A percentile compares a stretch with the other conserved stretches of the same genome.
phyloP scores from a whole-genome alignment of 2,329 filamentous ascomycete species.

The Biscogniauxia mediterranea region DNA sequence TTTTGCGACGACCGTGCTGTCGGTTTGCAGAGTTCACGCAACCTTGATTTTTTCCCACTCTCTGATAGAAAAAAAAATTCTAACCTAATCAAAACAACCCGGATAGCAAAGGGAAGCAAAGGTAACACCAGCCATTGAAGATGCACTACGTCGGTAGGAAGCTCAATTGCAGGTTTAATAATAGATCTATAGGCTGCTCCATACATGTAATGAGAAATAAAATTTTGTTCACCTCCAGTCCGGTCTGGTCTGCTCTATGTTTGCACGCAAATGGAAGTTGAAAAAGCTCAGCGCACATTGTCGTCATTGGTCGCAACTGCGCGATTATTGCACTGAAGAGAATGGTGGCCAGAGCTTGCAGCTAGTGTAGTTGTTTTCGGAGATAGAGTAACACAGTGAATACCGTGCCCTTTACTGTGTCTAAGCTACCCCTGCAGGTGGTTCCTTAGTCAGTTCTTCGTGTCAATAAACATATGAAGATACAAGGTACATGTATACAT shows the following conservation, averaged over 20 bases:
- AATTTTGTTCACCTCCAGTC: neutral
- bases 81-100: neutral
- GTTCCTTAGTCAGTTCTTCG: neutral
- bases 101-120: neutral
- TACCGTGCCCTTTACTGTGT: neutral
- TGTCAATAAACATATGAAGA: neutral
- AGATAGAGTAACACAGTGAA: neutral
- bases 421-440: neutral
- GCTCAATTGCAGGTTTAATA: neutral
- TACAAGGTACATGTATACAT: neutral
- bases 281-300: neutral
- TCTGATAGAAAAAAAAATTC: neutral
- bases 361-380: neutral
- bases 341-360: neutral
- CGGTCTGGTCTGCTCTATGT: neutral
- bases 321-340: neutral
- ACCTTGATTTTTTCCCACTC: neutral
- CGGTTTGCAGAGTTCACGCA: neutral
- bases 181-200: neutral
- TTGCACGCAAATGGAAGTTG: neutral
- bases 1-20: neutral
- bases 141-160: neutral
- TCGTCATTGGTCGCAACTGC: constrained; percentile 1
- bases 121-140: neutral
- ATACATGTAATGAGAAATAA: neutral